Evolutionary conservation across 768 basidiomycete genomes (phyloP), one percentile per base, ranked within the genome.

Genomic region (Termitomyces sp.): DNA sequence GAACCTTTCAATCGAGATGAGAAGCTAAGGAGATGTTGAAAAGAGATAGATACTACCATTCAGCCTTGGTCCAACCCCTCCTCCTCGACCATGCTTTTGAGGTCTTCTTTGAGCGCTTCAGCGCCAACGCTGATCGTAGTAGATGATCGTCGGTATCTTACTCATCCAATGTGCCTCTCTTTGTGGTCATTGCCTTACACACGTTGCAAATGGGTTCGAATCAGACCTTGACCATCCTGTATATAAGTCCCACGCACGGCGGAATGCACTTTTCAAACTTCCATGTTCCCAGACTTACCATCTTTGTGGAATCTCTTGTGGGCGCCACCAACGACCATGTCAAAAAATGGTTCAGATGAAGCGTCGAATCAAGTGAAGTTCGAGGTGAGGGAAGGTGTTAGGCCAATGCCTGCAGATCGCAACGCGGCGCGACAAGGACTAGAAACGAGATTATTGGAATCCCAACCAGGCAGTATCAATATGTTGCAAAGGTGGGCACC

Each of bases 41-140:
- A 41, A 55, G 31, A 19, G 31, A 31, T 45, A 10, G 27, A 27
- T 6, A 48, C 7, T 47, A 80, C 82, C 80, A 81, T 63, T 80
- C 79, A 0, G 75, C 73, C 56, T 77, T 82, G 34, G 65, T 62
- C 78, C 79, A 82, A 35, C 72, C 71, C n/a, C 51, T 77, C 72
- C 0, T 77, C 76, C 29, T n/a, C n/a, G n/a, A n/a, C n/a, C n/a
- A n/a, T n/a, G n/a, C n/a, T n/a, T n/a, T n/a, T n/a, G n/a, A n/a
- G n/a, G n/a, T n/a, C n/a, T n/a, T n/a, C n/a, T n/a, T n/a, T n/a
- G n/a, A n/a, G n/a, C n/a, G n/a, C n/a, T n/a, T n/a, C n/a, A n/a
- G n/a, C n/a, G n/a, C n/a, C n/a, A n/a, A n/a, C 61, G 44, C n/a
- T n/a, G n/a, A n/a, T n/a, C n/a, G n/a, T n/a, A n/a, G n/a, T n/a